These are phyloP conservation scores for Xerocomus nothofagi DNA, from an alignment of 1,284 basidiomycete species.

Conservation along the genomic window DNA sequence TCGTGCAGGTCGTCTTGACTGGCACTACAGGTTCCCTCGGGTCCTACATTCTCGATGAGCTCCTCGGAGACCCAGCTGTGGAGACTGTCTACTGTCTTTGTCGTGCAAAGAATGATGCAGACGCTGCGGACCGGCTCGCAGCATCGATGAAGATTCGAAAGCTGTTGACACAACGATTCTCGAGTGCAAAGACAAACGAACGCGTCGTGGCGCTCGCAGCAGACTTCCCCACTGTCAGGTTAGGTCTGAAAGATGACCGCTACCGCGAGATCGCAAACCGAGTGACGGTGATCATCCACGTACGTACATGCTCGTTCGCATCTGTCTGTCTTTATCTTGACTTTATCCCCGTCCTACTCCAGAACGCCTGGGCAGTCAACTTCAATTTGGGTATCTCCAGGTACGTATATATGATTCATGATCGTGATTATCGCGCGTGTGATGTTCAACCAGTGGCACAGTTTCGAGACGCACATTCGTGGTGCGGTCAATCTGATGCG, in stretches of 20 bases:
- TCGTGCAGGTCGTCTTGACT: constrained; percentile 44
- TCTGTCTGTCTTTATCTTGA: constrained; percentile 7
- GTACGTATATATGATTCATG: constrained; percentile 24
- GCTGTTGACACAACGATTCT: constrained; percentile 19
- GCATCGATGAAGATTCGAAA: constrained; percentile 37
- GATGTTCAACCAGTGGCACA: background rate
- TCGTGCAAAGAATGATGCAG: constrained; percentile 43
- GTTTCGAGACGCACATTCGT: constrained; percentile 47
- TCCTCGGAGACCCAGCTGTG: constrained; percentile 40
- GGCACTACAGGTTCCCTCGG: constrained; percentile 65
- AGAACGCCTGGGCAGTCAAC: constrained; percentile 52
- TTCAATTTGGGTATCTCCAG: constrained; percentile 47
- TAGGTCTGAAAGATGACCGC: constrained; percentile 42
- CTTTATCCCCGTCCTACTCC: background rate
- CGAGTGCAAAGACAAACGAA: constrained; percentile 11
- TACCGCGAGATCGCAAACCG: constrained; percentile 39
- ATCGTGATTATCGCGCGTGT: background rate
- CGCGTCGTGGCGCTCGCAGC: constrained; percentile 45
- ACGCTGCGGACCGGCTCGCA: constrained; percentile 39
- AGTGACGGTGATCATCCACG: constrained; percentile 52
- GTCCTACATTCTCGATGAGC: constrained; percentile 53
- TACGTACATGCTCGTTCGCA: constrained; percentile 28
- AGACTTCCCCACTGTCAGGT: constrained; percentile 40
- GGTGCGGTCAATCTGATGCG: constrained; percentile 57
- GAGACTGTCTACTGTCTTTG: constrained; percentile 52